A percentile compares a stretch with the other conserved stretches of the same genome.
Conservation (phyloP, 495 filamentous ascomycete species). For the Rostrohypoxylon terebratum region DNA sequence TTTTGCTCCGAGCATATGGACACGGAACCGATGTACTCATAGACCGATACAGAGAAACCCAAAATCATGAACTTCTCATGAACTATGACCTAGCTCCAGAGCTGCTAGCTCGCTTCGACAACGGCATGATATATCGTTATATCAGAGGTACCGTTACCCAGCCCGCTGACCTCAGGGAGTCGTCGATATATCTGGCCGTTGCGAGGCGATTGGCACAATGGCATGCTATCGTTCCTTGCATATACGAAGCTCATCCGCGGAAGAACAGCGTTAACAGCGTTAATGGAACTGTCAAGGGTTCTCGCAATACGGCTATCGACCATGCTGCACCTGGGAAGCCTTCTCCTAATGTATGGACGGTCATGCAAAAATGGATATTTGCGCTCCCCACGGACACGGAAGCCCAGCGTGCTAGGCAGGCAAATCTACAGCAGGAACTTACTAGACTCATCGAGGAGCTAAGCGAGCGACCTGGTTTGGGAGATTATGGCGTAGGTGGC, state of each 20-base stretch:
- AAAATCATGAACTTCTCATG: slow-evolving; percentile 77
- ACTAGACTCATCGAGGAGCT: slow-evolving; percentile 73
- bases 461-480: slow-evolving; percentile 78
- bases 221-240: slow-evolving; percentile 83
- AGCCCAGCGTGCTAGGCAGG: slow-evolving; percentile 72
- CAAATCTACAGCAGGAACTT: slow-evolving; percentile 79
- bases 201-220: slow-evolving; percentile 88
- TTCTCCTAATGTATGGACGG: slow-evolving; percentile 87
- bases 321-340: slow-evolving; percentile 70
- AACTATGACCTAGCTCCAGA: slow-evolving; percentile 83
- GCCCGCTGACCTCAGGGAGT: slow-evolving; percentile 78
- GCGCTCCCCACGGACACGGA: slow-evolving; percentile 80
- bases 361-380: slow-evolving; percentile 94
- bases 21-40: slow-evolving; percentile 95
- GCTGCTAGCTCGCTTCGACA: slow-evolving; percentile 91
- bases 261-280: slow-evolving; percentile 21
- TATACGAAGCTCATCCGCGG: slow-evolving; percentile 53
- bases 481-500: slow-evolving; percentile 74
- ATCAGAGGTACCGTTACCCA: slow-evolving; percentile 82
- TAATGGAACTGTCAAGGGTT: slow-evolving; percentile 24
- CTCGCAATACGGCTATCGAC: slow-evolving; percentile 60
- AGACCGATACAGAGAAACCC: slow-evolving; percentile 87
- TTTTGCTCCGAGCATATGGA: slow-evolving; percentile 94
- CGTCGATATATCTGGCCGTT: slow-evolving; percentile 81
- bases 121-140: slow-evolving; percentile 94